phyloP scores from a whole-genome alignment of 2,329 filamentous ascomycete genomes.

The Aspergillus intermedius region DNA sequence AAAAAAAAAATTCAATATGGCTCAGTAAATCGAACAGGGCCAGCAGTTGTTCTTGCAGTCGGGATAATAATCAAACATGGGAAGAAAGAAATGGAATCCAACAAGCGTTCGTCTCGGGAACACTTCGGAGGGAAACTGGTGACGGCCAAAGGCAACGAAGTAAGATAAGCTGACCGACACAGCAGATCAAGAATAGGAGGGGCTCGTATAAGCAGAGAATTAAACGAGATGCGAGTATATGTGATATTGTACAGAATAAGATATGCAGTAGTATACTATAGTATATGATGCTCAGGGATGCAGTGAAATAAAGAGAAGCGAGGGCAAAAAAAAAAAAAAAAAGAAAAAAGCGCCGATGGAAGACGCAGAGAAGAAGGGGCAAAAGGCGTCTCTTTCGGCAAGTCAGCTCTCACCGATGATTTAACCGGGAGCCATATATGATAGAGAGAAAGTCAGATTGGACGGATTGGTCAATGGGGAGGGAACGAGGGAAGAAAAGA shows the following conservation, averaged over 20 bases:
- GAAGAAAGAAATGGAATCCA: background rate
- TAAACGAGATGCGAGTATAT: too few relatives aligned
- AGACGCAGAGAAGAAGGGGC: constrained; percentile 8
- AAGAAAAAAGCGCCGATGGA: background rate
- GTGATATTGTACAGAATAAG: too few relatives aligned
- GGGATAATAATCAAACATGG: background rate
- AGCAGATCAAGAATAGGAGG: background rate
- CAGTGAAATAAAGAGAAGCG: background rate
- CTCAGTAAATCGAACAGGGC: background rate
- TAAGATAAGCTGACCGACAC: background rate
- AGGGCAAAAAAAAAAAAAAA: background rate
- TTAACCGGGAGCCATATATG: constrained; percentile 1
- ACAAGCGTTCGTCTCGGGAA: too few relatives aligned
- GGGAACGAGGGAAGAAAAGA: constrained; percentile 7
- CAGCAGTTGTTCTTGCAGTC: background rate
- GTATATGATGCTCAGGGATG: background rate
- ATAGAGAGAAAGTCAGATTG: constrained; percentile 5
- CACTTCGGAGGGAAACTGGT: background rate
- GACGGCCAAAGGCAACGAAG: background rate
- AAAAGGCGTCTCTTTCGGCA: background rate
- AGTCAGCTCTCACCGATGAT: constrained; percentile 10
- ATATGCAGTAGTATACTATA: too few relatives aligned
- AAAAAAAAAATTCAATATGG: too few relatives aligned
- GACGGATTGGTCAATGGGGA: constrained; percentile 1
- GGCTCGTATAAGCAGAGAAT: too few relatives aligned